Percentiles rank a stretch among this genome's conserved stretches.
phyloP scores from a whole-genome alignment of 352 stramenopile species.

The Phytophthora foliorum region DNA sequence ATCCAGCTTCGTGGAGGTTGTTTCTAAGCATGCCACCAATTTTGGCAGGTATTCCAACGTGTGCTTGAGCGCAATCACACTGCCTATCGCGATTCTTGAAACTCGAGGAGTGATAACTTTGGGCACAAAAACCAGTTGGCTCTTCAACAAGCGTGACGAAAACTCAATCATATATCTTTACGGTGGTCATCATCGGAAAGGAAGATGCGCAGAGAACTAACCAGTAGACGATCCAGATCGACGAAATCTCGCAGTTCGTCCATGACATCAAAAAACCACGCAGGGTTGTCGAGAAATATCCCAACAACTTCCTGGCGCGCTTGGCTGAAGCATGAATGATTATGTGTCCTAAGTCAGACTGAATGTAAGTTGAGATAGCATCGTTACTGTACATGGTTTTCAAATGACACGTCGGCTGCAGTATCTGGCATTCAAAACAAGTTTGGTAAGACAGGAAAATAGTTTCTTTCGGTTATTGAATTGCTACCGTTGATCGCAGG shows the following conservation, averaged over 20 bases:
- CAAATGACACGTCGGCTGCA: conserved; percentile 79
- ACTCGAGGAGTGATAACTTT: conserved; percentile 79
- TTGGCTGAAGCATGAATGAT: conserved; percentile 44
- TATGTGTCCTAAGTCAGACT: background rate
- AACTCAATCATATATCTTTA: conserved; percentile 4
- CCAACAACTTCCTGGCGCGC: conserved; percentile 76
- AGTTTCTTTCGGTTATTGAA: background rate
- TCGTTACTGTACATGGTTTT: conserved; percentile 75
- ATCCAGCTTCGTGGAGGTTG: conserved; percentile 39
- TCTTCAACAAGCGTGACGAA: conserved; percentile 34
- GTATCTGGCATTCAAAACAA: conserved; percentile 55
- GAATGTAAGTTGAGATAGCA: background rate
- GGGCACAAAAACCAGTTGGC: conserved; percentile 81
- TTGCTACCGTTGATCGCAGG: conserved; percentile 74
- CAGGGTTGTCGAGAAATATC: conserved; percentile 81
- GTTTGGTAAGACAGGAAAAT: background rate
- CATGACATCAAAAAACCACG: conserved; percentile 86
- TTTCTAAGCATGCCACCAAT: conserved; percentile 61
- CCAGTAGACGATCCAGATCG: conserved; percentile 81
- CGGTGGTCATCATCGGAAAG: background rate
- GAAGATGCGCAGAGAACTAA: conserved; percentile 20
- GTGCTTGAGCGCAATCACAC: conserved; percentile 88
- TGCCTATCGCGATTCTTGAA: conserved; percentile 78
- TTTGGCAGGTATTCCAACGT: conserved; percentile 75
- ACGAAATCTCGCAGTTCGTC: conserved; percentile 78